Evolutionary conservation across 306 rosid genomes (phyloP).

Genomic region (Myrica gale): DNA sequence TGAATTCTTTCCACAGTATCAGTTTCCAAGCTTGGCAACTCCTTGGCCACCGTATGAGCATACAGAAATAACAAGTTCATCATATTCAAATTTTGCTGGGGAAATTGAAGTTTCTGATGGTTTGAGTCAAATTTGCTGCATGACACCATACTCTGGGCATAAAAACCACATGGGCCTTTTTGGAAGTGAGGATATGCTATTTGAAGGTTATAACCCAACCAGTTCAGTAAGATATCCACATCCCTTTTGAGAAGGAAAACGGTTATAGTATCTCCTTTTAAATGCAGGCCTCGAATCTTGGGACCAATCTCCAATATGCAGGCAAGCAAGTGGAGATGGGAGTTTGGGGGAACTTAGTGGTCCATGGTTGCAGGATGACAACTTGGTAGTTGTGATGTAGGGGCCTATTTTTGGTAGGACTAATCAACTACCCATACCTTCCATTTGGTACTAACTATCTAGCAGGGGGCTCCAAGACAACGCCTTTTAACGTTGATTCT

Average conservation of each 20-base stretch:
- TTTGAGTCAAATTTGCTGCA: constrained; percentile 40
- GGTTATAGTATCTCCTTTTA: constrained; percentile 22
- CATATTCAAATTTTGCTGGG: constrained; percentile 62
- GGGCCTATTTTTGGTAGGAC: constrained; percentile 25
- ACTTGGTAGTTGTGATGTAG: constrained; percentile 27
- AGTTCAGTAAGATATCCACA: constrained; percentile 41
- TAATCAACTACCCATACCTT: constrained; percentile 19
- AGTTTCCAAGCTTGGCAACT: constrained; percentile 35
- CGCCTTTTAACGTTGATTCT: constrained; percentile 86
- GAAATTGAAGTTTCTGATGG: constrained; percentile 48
- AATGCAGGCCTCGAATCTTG: constrained; percentile 30
- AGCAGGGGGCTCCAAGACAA: constrained; percentile 53
- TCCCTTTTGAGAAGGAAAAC: constrained; percentile 40
- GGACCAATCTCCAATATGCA: constrained; percentile 32
- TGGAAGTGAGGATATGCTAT: constrained; percentile 49
- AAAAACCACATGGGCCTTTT: constrained; percentile 45
- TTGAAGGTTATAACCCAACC: constrained; percentile 49
- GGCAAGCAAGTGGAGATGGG: constrained; percentile 36
- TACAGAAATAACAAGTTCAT: constrained; percentile 58
- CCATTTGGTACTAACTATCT: constrained; percentile 25
- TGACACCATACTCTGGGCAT: constrained; percentile 52
- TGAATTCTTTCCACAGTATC: constrained; percentile 44
- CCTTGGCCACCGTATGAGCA: constrained; percentile 57
- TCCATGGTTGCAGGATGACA: constrained; percentile 32
- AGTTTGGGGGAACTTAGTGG: constrained; percentile 26